Evolutionary conservation across 1,284 basidiomycete genomes (phyloP), one percentile per base, ranked within the genome.

Genomic region (Afroboletus lepidellus): DNA sequence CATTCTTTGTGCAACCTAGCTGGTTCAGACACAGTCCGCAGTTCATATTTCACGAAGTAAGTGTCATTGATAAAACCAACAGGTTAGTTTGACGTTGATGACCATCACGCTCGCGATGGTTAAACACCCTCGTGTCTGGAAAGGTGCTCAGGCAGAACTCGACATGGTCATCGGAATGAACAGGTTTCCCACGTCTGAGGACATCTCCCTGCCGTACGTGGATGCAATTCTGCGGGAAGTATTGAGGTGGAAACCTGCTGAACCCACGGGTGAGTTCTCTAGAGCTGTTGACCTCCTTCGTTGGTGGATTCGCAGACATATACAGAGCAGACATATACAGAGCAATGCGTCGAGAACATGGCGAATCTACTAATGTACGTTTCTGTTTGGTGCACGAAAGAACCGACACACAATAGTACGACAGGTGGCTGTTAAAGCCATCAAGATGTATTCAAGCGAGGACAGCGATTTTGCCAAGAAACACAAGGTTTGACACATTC

Each of bases 161-260:
- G 74, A 77, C 39, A n/a, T n/a, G n/a, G n/a, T n/a, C n/a, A n/a
- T n/a, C n/a, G n/a, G n/a, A n/a, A n/a, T n/a, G n/a, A n/a, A n/a
- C n/a, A n/a, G n/a, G n/a, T n/a, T n/a, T n/a, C n/a, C n/a, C n/a
- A n/a, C n/a, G n/a, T n/a, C n/a, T n/a, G n/a, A n/a, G n/a, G n/a
- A n/a, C n/a, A n/a, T n/a, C n/a, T n/a, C n/a, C n/a, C 23, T 47
- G 8, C 46, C 36, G 23, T 47, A 39, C 5, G 46, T 47, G 20
- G 60, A 65, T 3, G 70, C 69, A 0, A 46, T 74, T 3, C 46
- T 77, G 5, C 69, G 70, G 18, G 76, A 78, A 57, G 61, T 25
- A 13, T 50, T 56, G 52, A 66, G 63, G 7, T 65, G 61, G 59
- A 36, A 51, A 13, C 60, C 62, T 0, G 50, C 54, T 8, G 27